Evolutionary conservation across 116 monocot genomes (phyloP), one percentile per base, ranked within the genome.

Genomic region (Cymodocea nodosa): DNA sequence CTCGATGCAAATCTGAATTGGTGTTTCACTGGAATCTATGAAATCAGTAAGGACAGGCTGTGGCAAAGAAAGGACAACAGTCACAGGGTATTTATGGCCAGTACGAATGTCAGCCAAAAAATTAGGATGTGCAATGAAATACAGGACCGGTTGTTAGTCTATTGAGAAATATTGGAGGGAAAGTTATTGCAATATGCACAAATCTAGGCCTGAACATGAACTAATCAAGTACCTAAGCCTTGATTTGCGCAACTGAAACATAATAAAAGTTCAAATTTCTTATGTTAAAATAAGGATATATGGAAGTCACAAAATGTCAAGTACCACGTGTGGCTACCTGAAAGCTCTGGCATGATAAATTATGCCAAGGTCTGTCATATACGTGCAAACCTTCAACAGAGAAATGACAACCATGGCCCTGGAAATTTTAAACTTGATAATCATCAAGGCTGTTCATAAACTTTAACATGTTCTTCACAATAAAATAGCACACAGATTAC

Each of bases 321-420:
- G 12, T 44, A 44, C 44, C 12, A 60, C 36, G 48, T 4, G 19
- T 64, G 11, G 64, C 19, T 14, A 64, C 64, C 64, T 64, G 64
- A 44, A 64, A 64, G 20, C 7, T n/a, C 48, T 64, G 64, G 44
- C 44, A 64, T 22, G 64, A 64, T 44, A 64, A 12, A 36, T 64
- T 64, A 64, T 64, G 23, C 64, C 64, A 64, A 48, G 64, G 64
- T 10, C 22, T 64, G 17, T 23, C 44, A 18, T 18, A 35, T 64
- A 67, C 51, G 9, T 67, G 23, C 53, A 67, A 15, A 6, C 53
- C 66, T 53, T 53, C 53, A 34, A 67, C 9, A 12, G 52, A 1
- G 18, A 67, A 53, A 51, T 67, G 66, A 67, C 30, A 67, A 25
- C 52, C 78, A 69, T 64, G 78, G 14, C 78, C 78, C 73, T 73